Conservation (phyloP, 768 basidiomycete genomes). For the Xerocomellus amylosporus region DNA sequence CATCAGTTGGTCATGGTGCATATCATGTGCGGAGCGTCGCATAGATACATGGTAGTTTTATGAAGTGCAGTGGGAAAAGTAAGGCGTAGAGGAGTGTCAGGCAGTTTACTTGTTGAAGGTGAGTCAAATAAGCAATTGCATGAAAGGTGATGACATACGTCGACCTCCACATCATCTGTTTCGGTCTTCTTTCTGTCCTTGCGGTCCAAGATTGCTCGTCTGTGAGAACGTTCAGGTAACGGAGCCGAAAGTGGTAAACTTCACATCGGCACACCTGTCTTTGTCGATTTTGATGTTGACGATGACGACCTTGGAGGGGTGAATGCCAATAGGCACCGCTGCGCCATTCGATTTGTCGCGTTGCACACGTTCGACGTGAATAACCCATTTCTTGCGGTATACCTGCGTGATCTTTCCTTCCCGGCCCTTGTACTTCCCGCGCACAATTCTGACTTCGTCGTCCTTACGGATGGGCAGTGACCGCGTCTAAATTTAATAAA, state of each 20-base stretch:
- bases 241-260: not conserved
- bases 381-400: conserved; percentile 98
- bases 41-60: conserved; percentile 72
- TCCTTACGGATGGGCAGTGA: conserved; percentile 96
- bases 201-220: conserved; percentile 83
- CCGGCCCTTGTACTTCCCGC: conserved; percentile 97
- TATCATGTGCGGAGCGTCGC: conserved; percentile 50
- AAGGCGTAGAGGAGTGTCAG: conserved; percentile 8
- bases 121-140: conserved; percentile 11
- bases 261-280: conserved; percentile 55
- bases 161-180: conserved; percentile 69
- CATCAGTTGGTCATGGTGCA: conserved; percentile 43
- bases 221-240: conserved; percentile 27
- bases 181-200: conserved; percentile 73
- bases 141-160: conserved; percentile 50
- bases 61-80: conserved; percentile 19
- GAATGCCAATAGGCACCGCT: conserved; percentile 88
- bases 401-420: conserved; percentile 98
- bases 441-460: conserved; percentile 95
- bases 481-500: conserved; percentile 55
- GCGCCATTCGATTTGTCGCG: conserved; percentile 98
- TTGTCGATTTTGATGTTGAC: conserved; percentile 90
- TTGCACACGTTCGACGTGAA: conserved; percentile 97
- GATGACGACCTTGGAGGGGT: conserved; percentile 97
- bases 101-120: conserved; percentile 25